Evolutionary conservation across 306 rosid genomes (phyloP).

Genomic region (Cucumis melo): DNA sequence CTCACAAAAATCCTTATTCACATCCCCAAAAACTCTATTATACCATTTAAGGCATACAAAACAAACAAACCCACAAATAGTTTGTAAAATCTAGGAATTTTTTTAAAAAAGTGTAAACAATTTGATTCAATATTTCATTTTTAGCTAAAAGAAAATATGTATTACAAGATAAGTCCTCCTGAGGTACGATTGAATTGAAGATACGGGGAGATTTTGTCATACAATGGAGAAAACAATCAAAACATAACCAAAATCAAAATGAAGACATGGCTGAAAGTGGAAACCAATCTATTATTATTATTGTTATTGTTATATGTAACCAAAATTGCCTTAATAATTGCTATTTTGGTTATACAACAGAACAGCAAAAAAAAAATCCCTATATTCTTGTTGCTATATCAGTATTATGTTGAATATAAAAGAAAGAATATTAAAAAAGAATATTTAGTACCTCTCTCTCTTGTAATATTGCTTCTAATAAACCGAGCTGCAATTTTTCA

Average conservation of each 20-base stretch:
- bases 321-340: slow-evolving; percentile 4
- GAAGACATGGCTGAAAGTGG: neutral
- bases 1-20: too few relatives aligned
- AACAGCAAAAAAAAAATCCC: neutral
- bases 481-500: slow-evolving; percentile 1
- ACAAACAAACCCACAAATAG: too few relatives aligned
- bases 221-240: neutral
- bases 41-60: too few relatives aligned
- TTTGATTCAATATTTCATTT: neutral
- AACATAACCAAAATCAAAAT: neutral
- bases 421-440: neutral
- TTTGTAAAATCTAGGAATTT: too few relatives aligned
- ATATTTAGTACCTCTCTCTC: slow-evolving; percentile 1
- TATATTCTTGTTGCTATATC: neutral
- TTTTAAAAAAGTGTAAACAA: neutral
- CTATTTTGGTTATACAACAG: neutral
- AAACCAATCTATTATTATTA: neutral
- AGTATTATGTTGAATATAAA: neutral
- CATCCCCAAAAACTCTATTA: too few relatives aligned
- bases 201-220: neutral
- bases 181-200: neutral
- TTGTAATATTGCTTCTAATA: neutral
- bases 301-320: neutral
- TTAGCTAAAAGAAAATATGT: neutral
- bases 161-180: neutral